Base-by-base conservation (phyloP, 495 filamentous ascomycete species). In the Parathielavia hyrcaniae region DNA sequence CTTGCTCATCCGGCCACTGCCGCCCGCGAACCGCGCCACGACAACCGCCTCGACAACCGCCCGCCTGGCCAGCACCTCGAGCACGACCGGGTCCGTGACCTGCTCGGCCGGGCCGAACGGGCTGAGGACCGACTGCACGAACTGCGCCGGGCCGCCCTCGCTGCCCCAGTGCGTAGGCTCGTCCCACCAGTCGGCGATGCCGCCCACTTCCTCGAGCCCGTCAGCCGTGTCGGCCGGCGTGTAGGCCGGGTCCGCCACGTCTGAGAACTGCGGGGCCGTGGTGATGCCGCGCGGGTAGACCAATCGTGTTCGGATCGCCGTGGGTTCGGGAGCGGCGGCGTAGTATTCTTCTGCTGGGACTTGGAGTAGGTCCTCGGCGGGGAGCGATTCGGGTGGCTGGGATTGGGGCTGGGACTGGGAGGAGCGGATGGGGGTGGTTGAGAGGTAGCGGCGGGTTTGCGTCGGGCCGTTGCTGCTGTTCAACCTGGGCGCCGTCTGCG, bases 21-120 rank as follows among this genome's bases (percentile, higher is more conserved):
- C 19, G 1, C 26, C 53, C 17, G 73, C 77, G 12, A 68, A 71
- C 56, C 76, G 55, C 50, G 71, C 70, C 53, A 86, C 56, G 0
- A 77, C 77, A 39, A 81, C 73, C 0, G 79, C 75, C 70, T 88
- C 85, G 4, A 86, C 74, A 13, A 88, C 60, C n/a, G 84, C 83
- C 53, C 75, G 68, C 59, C 85, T 81, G 30, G 86, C 73, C 46
- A 77, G 59, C 38, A 67, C 66, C 58, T 75, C 71, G 14, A 82
- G 61, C 22, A 78, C 57, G 2, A 67, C 64, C 4, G 62, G 52
- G 30, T 80, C 72, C n/a, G 58, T 64, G 8, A 76, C 59, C 46
- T 70, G 73, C 16, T 73, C 63, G 38, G 48, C 48, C 30, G 72
- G 71, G 30, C 70, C 64, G 55, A 78, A 81, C 6, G 30, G 38